These are phyloP conservation scores for Acidomyces sp. DNA, from an alignment of 495 filamentous ascomycete species.

Conservation along the genomic window DNA sequence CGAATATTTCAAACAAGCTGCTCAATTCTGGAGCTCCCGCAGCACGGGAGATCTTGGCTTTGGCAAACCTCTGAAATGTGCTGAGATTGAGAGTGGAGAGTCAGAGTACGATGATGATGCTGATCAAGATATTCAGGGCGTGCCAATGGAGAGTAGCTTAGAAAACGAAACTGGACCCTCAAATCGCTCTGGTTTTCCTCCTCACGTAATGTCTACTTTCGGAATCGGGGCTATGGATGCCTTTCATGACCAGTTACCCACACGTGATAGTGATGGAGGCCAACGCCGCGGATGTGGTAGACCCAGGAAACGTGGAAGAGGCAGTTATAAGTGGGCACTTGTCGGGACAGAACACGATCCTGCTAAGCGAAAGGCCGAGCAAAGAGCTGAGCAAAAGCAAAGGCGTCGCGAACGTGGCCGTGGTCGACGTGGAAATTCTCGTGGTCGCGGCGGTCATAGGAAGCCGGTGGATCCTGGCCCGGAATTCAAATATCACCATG, in stretches of 20 bases:
- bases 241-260: neutral
- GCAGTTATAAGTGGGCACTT: conserved; percentile 15
- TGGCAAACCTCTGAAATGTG: neutral
- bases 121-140: neutral
- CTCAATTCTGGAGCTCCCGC: neutral
- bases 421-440: neutral
- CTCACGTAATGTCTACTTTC: neutral
- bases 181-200: neutral
- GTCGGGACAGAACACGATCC: conserved; percentile 12
- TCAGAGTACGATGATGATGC: neutral
- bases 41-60: neutral
- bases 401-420: conserved; percentile 3
- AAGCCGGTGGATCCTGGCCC: conserved; percentile 11
- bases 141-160: neutral
- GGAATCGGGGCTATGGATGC: neutral
- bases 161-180: neutral
- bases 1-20: neutral
- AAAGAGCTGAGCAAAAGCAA: neutral
- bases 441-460: neutral
- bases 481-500: conserved; percentile 15
- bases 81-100: neutral
- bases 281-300: neutral
- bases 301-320: neutral
- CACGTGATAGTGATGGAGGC: neutral
- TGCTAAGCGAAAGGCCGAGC: neutral